These are phyloP conservation scores for Xenosphaeropsis pyriputrescens DNA, from an alignment of 2,329 filamentous ascomycete species.

Conservation along the genomic window DNA sequence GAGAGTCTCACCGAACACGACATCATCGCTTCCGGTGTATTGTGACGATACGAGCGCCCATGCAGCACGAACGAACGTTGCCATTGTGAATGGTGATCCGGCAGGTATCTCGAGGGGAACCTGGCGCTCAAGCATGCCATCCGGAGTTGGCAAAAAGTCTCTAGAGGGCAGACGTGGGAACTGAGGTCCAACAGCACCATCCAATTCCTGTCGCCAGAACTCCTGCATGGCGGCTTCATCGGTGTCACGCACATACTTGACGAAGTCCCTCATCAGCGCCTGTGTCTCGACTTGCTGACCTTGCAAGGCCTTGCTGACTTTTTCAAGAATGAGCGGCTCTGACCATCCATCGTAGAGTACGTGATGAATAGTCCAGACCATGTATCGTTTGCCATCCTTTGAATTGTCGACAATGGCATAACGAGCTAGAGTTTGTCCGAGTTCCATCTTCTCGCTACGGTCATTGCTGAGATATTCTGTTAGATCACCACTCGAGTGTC, in stretches of 20 bases:
- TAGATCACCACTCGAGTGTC: not conserved
- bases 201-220: conserved; percentile 31
- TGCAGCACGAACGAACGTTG: conserved; percentile 14
- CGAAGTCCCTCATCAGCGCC: conserved; percentile 29
- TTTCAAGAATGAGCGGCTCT: conserved; percentile 26
- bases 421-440: not conserved
- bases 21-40: conserved; percentile 15
- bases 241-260: conserved; percentile 27
- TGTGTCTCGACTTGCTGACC: conserved; percentile 9
- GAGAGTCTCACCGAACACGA: conserved; percentile 24
- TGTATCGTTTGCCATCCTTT: conserved; percentile 5
- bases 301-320: conserved; percentile 14
- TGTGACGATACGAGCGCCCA: conserved; percentile 21
- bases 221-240: conserved; percentile 23
- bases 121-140: conserved; percentile 27
- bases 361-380: conserved; percentile 27
- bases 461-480: not conserved
- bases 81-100: not conserved
- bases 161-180: conserved; percentile 32
- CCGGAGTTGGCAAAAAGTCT: conserved; percentile 27
- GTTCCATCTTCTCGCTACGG: not conserved
- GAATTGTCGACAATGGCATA: conserved; percentile 5
- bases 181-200: conserved; percentile 28
- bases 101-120: conserved; percentile 7
- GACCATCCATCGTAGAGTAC: conserved; percentile 58